Percentiles rank a stretch among this genome's conserved stretches.
These are phyloP conservation scores for Perilla frutescens DNA, from an alignment of 257 asterid genomes.

Conservation along the genomic window DNA sequence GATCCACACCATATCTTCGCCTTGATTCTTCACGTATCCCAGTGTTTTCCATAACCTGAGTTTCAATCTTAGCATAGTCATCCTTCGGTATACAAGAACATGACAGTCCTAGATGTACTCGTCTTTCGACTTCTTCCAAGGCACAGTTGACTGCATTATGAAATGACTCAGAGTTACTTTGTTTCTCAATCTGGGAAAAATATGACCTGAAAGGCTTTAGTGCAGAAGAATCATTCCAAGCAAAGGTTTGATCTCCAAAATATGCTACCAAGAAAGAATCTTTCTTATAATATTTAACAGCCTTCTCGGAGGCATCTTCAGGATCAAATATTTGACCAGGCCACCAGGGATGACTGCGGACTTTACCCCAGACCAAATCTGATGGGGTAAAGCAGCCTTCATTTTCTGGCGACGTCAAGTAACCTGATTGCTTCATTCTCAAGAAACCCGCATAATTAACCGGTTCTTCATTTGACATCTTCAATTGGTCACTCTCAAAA, in stretches of 20 bases:
- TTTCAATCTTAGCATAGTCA: conserved; percentile 52
- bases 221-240: conserved; percentile 87
- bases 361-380: conserved; percentile 98
- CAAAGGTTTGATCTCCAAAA: conserved; percentile 93
- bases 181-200: conserved; percentile 81
- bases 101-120: conserved; percentile 77
- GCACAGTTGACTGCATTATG: conserved; percentile 78
- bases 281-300: conserved; percentile 71
- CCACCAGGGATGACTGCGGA: conserved; percentile 99
- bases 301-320: conserved; percentile 85
- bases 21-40: conserved; percentile 88
- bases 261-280: conserved; percentile 89
- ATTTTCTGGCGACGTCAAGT: conserved; percentile 56
- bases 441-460: conserved; percentile 40
- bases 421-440: conserved; percentile 57
- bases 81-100: conserved; percentile 75
- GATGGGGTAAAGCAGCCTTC: conserved; percentile 60
- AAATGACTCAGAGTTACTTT: conserved; percentile 79
- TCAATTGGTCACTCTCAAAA: conserved; percentile 45
- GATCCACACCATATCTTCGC: conserved; percentile 72
- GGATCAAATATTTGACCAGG: conserved; percentile 97
- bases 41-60: conserved; percentile 75
- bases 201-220: conserved; percentile 76
- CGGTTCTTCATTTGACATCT: conserved; percentile 38
- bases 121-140: conserved; percentile 82